Base-by-base conservation (phyloP, 192 early-diverging fungal species). In the Backusella morwellensis region DNA sequence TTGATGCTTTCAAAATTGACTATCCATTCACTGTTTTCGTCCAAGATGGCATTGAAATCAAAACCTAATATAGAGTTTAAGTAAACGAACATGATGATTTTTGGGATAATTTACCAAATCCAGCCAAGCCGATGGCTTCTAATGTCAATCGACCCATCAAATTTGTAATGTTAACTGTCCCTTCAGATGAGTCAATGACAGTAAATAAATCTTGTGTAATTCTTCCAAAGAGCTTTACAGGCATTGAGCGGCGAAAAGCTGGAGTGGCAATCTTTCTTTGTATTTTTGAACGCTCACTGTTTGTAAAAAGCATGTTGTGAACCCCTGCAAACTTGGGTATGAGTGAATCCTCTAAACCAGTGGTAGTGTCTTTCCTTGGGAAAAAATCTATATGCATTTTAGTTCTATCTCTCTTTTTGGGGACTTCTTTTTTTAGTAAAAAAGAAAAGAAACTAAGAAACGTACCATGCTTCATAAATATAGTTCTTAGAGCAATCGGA, bases 21-120 rank as follows among this genome's bases (percentile, higher is more conserved):
- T 73, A 83, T 82, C 82, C 68, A 70, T 59, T 77, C 68, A 38
- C 84, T 85, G 34, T 85, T 78, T 3, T 84, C 82, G 44, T 87
- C 78, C 35, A 82, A 74, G 17, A 86, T 80, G 0, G 88, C 84
- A 66, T 84, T 77, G 74, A 91, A 89, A 70, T 89, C 83, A 44
- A 83, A 87, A 40, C 83, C 85, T 71, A 41, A n/a, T n/a, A 19
- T 26, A 6, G 11, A 12, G 1, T 26, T 1, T 35, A 5, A 67
- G 41, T 14, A 42, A 8, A 42, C 12, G 0, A 26, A 35, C 2
- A 67, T 4, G 5, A 11, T 32, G 6, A 29, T 11, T 29, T 29
- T 29, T 29, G 34, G 14, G 5, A 42, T 0, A 29, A 42, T 42
- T 75, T 63, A 72, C 81, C 81, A 75, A 82, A 82, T 19, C 81